Base-by-base conservation (phyloP, 2,329 filamentous ascomycete genomes). In the Ceratocystis alfenasii region DNA sequence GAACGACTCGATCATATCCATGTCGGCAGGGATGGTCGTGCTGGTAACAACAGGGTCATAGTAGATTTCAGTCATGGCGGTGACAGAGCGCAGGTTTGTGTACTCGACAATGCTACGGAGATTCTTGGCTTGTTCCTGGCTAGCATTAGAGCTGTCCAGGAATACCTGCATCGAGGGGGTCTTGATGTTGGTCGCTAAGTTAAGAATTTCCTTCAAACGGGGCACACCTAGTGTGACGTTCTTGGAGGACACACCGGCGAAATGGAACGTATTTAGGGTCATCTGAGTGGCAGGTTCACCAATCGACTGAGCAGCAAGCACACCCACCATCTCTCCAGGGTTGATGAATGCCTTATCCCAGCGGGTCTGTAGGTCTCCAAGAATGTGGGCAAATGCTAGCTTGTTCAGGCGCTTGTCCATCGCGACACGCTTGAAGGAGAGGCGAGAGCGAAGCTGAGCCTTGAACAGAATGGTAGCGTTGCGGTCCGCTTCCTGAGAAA, bases 261-360 rank as follows among this genome's bases (percentile, higher is more conserved):
- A 99, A 81, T 99, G 94, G 88, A 99, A 99, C 28, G 94, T 99
- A 79, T 99, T 99, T 68, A 99, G 79, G 1, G 94, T 99, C 94
- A 99, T 99, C 80, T 99, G 94, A 0, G 94, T 99, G 25, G 94
- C 95, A 50, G 94, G 94, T 76, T 99, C 94, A 79, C 94, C 94
- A 74, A 99, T 99, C 41, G 94, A 99, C 78, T 99, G 94, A 5
- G 95, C 94, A 69, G 94, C 94, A 72, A 99, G 79, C 25, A 99
- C 94, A 78, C 94, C 94, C 66, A 99, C 94, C 94, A 99, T 99
- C 75, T 99, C 95, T 74, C 95, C 94, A 61, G 94, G 93, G 71
- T 86, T 90, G 68, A 96, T 92, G 71, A 89, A 85, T 60, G 93
- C 85, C 72, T 88, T 87, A 45, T 89, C 84, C 83, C 95, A 99